A percentile compares a stretch with the other conserved stretches of the same genome.
phyloP scores from a whole-genome alignment of 2,329 filamentous ascomycete genomes.

The Pseudogymnoascus sp. region DNA sequence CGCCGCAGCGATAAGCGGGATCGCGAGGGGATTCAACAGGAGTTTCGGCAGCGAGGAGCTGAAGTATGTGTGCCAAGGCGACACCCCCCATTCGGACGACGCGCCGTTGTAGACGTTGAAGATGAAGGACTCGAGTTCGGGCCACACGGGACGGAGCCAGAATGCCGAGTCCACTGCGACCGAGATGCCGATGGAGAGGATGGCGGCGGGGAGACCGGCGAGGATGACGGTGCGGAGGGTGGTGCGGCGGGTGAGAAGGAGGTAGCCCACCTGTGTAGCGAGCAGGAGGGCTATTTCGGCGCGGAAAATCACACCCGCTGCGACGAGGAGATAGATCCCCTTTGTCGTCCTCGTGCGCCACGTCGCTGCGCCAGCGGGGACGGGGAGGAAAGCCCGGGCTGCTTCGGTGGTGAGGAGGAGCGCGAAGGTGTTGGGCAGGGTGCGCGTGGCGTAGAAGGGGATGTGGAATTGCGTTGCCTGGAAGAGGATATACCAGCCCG shows the following conservation, averaged over 20 bases:
- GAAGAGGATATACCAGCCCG: constrained; percentile 72
- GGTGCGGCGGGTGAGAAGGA: constrained; percentile 50
- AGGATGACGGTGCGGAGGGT: constrained; percentile 52
- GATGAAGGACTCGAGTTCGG: constrained; percentile 80
- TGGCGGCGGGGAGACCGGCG: constrained; percentile 56
- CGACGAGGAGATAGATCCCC: constrained; percentile 66
- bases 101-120: constrained; percentile 84
- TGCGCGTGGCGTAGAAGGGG: constrained; percentile 84
- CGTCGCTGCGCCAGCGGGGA: too few relatives aligned
- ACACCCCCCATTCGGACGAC: constrained; percentile 79
- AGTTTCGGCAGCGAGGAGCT: constrained; percentile 72
- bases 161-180: constrained; percentile 83
- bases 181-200: constrained; percentile 61
- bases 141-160: constrained; percentile 84
- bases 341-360: constrained; percentile 35
- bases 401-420: constrained; percentile 72
- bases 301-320: constrained; percentile 78
- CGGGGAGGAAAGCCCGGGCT: constrained; percentile 35
- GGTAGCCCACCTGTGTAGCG: constrained; percentile 54
- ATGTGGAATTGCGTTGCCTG: constrained; percentile 85
- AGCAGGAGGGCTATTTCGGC: constrained; percentile 82
- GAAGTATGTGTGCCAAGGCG: constrained; percentile 83
- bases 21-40: constrained; percentile 68
- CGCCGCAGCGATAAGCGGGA: constrained; percentile 46
- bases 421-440: constrained; percentile 93